Percentiles rank a stretch among this genome's conserved stretches.
phyloP scores from a whole-genome alignment of 176 grass and related monocot species.

The Paspalum notatum region DNA sequence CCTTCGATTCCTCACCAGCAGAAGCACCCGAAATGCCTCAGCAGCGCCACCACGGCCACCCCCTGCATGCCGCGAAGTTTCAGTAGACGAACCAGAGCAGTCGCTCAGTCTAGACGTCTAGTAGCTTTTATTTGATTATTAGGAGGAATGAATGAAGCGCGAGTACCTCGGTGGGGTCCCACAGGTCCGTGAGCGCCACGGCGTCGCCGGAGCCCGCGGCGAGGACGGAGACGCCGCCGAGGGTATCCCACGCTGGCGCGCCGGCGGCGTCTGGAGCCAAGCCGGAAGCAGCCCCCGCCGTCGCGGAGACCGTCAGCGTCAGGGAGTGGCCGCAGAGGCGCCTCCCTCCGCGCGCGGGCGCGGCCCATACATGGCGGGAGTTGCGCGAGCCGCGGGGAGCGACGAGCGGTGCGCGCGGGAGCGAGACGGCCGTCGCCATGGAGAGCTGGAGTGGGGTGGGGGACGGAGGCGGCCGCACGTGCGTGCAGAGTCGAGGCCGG shows the following conservation, averaged over 20 bases:
- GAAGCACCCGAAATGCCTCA: constrained; percentile 83
- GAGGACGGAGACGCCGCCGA: constrained; percentile 60
- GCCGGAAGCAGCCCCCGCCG: constrained; percentile 4
- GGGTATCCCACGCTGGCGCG: constrained; percentile 42
- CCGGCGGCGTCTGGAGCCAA: constrained; percentile 5
- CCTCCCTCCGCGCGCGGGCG: background rate
- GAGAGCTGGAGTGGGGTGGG: background rate
- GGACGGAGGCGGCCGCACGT: background rate
- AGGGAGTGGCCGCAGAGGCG: background rate
- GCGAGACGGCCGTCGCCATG: constrained; percentile 46
- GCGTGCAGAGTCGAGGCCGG: background rate
- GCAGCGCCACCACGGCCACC: constrained; percentile 74
- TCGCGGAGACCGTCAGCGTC: background rate
- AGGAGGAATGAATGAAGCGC: background rate
- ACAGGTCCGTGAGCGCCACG: constrained; percentile 65
- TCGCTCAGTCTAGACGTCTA: background rate
- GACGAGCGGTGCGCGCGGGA: background rate
- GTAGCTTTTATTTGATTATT: background rate
- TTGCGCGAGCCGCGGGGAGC: background rate
- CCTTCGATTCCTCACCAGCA: constrained; percentile 75
- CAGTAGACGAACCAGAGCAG: background rate
- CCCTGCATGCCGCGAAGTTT: constrained; percentile 38
- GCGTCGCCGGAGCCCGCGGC: constrained; percentile 50
- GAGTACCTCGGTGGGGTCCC: constrained; percentile 67
- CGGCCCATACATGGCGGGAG: background rate